These are phyloP conservation scores for Fonsecaea nubica DNA, from an alignment of 2,329 filamentous ascomycete genomes.

Conservation along the genomic window DNA sequence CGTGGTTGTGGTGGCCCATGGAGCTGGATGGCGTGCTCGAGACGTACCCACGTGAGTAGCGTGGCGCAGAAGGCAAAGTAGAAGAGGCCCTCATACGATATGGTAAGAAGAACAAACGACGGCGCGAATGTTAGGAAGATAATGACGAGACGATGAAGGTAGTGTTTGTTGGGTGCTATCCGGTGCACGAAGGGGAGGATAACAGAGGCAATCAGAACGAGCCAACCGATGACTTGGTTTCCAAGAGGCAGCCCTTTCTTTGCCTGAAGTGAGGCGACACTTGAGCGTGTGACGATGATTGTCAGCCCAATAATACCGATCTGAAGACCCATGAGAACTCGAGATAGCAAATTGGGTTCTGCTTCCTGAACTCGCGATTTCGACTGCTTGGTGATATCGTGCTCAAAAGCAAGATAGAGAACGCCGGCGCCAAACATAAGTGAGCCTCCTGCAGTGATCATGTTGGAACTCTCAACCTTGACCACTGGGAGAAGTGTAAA, in stretches of 20 bases:
- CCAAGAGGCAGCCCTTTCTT: constrained; percentile 84
- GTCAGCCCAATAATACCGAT: constrained; percentile 77
- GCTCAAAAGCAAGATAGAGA: constrained; percentile 80
- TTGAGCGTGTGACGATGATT: constrained; percentile 85
- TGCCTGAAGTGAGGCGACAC: constrained; percentile 81
- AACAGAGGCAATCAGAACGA: constrained; percentile 78
- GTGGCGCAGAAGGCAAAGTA: constrained; percentile 87
- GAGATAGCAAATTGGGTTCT: constrained; percentile 45
- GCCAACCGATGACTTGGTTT: constrained; percentile 86
- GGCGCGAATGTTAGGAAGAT: constrained; percentile 93
- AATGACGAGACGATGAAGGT: constrained; percentile 85
- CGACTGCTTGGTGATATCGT: constrained; percentile 59
- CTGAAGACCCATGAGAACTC: constrained; percentile 55
- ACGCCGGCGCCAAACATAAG: constrained; percentile 80
- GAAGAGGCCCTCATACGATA: constrained; percentile 96
- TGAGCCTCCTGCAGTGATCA: constrained; percentile 78
- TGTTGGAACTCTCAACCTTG: constrained; percentile 76
- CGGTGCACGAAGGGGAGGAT: constrained; percentile 81
- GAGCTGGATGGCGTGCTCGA: constrained; percentile 74
- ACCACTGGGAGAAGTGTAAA: constrained; percentile 89
- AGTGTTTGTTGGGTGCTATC: constrained; percentile 80
- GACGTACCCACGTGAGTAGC: constrained; percentile 85
- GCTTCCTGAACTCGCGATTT: constrained; percentile 38
- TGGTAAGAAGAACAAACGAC: constrained; percentile 92
- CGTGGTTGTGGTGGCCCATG: constrained; percentile 38